A percentile compares a stretch with the other conserved stretches of the same genome.
Conservation (phyloP, 2,329 filamentous ascomycete genomes). For the Ophiostoma pallidulum region DNA sequence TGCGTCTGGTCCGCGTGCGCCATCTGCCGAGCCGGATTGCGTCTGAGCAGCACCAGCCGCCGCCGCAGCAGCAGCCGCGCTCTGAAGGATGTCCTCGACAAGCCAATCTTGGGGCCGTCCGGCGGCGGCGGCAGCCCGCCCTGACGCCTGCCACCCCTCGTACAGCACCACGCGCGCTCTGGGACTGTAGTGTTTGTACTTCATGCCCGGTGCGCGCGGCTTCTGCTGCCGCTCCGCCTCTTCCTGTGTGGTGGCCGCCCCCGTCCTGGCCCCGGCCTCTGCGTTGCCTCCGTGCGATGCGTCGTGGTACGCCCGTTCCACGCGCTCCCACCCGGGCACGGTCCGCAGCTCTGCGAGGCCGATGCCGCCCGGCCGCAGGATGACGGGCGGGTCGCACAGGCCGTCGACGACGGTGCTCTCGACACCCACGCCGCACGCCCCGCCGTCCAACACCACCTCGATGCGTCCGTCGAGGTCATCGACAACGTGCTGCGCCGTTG, state of each 20-base stretch:
- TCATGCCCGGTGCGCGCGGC: constrained; percentile 92
- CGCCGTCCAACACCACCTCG: constrained; percentile 80
- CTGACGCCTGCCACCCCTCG: constrained; percentile 42
- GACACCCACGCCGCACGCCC: constrained; percentile 76
- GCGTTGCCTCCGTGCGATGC: constrained; percentile 53
- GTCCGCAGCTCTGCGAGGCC: constrained; percentile 67
- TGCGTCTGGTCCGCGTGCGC: constrained; percentile 12
- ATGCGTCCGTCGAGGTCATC: constrained; percentile 83
- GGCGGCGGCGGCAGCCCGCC: too few relatives aligned
- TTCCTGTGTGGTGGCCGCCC: too few relatives aligned
- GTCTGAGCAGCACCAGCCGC: too few relatives aligned
- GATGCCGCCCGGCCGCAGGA: constrained; percentile 80
- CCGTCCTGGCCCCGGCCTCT: constrained; percentile 6
- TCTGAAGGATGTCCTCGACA: constrained; percentile 8
- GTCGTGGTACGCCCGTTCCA: constrained; percentile 71
- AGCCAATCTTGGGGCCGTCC: constrained; percentile 27
- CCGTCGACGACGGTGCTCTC: constrained; percentile 97
- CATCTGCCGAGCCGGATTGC: too few relatives aligned
- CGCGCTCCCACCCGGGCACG: constrained; percentile 72
- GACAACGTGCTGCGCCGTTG: constrained; percentile 77
- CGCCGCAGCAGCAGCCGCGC: too few relatives aligned
- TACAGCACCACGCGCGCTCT: constrained; percentile 78
- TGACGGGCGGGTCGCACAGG: constrained; percentile 65
- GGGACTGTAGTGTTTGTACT: constrained; percentile 96
- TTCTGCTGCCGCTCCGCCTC: constrained; percentile 10